Evolutionary conservation across 2,329 filamentous ascomycete species (phyloP), one percentile per base, ranked within the genome.

Genomic region (Curvularia sp.): DNA sequence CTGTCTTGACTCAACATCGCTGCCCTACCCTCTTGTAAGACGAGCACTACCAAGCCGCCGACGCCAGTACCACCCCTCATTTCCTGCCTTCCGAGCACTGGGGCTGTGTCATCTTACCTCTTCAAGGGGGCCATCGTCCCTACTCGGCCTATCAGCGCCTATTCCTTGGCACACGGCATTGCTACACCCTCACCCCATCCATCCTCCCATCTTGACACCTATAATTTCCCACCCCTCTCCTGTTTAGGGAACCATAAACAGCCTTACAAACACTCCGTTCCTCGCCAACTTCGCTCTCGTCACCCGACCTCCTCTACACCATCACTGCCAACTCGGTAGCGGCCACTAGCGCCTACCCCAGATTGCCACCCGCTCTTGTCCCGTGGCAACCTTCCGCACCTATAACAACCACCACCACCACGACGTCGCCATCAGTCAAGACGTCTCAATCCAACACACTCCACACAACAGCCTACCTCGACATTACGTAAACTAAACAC

Each of bases 101-200:
- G 58, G 60, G 49, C 60, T 51, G 53, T 56, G 46, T 42, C 39
- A 30, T 63, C 27, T 30, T n/a, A 46, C 48, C 57, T 45, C 53
- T 55, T 49, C 21, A 45, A 45, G 50, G 60, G 63, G 54, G 53
- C 41, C 57, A 54, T 59, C 57, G 54, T 53, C 62, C 51, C 25
- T 43, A 41, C n/a, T 54, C 51, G 46, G 55, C 69, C 69, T 66
- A 74, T 74, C 67, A 73, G 54, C 64, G 21, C 39, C n/a, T 57
- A 53, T 32, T 21, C 49, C 70, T 71, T 72, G 67, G 68, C 65
- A 68, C 66, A 67, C 70, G 52, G 56, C 60, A 59, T 56, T 50
- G 46, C 49, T 53, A 43, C 51, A 49, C 49, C 32, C 19, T 50
- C 59, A 42, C 50, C 49, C 53, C 39, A 61, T 66, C 50, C 55